Conservation (phyloP, 441 rosid species). For the Melastoma candidum region DNA sequence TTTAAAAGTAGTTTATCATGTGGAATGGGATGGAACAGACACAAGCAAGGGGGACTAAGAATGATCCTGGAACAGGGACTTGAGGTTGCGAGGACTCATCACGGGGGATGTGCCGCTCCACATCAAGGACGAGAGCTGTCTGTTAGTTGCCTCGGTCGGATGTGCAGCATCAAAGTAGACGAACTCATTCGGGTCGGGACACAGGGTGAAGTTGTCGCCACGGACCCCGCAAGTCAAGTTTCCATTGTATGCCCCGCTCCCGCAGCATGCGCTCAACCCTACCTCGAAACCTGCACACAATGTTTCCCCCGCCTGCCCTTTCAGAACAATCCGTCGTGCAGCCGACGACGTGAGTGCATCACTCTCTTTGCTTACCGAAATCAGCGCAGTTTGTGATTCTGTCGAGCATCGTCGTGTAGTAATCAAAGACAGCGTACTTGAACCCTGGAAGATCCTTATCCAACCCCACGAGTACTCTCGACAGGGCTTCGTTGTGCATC, state of each 20-base stretch:
- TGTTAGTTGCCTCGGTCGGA: too few species aligned
- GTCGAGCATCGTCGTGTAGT: constrained; percentile 10
- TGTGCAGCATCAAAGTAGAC: neutral
- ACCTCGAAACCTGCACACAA: constrained; percentile 4
- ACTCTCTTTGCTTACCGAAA: constrained; percentile 9
- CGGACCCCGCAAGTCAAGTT: constrained; percentile 4
- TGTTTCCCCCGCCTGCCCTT: too few species aligned
- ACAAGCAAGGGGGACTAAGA: too few species aligned
- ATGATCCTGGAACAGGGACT: too few species aligned
- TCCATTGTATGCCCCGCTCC: constrained; percentile 1
- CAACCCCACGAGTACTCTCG: constrained; percentile 10
- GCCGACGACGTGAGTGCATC: neutral
- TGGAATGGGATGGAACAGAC: too few species aligned
- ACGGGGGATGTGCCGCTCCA: too few species aligned
- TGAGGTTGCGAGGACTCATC: too few species aligned
- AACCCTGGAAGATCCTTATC: constrained; percentile 14
- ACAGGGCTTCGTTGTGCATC: constrained; percentile 19
- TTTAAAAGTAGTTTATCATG: too few species aligned
- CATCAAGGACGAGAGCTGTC: too few species aligned
- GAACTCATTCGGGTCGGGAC: constrained; percentile 1
- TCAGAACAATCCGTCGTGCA: neutral
- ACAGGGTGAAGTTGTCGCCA: neutral
- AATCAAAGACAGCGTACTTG: constrained; percentile 19
- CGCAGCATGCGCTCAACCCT: constrained; percentile 11
- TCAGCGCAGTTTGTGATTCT: constrained; percentile 14